Percentiles rank a stretch among this genome's conserved stretches.
Evolutionary conservation across 2,329 filamentous ascomycete genomes (phyloP).

Genomic region (Hymenotorrendiella dingleyae): DNA sequence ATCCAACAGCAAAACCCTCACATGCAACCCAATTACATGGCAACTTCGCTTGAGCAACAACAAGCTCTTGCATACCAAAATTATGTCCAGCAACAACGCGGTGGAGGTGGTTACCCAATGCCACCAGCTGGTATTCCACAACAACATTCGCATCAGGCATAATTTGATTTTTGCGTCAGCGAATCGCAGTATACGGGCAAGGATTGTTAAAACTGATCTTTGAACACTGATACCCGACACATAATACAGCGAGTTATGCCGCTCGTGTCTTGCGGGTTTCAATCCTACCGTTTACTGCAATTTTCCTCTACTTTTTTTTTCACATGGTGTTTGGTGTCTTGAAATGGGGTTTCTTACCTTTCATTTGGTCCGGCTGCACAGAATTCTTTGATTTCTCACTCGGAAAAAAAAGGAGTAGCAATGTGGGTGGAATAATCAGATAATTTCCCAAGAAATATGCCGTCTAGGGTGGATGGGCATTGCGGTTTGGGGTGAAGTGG

Average conservation of each 20-base stretch:
- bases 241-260: conserved; percentile 35
- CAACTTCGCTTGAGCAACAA: conserved; percentile 54
- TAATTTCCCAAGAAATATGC: conserved; percentile 15
- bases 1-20: conserved; percentile 56
- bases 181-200: conserved; percentile 21
- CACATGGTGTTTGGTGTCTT: conserved; percentile 29
- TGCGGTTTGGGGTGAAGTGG: neutral
- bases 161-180: conserved; percentile 28
- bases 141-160: conserved; percentile 76
- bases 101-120: conserved; percentile 72
- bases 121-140: conserved; percentile 73
- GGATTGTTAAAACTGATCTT: conserved; percentile 28
- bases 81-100: conserved; percentile 68
- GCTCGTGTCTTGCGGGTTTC: conserved; percentile 28
- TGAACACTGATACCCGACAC: conserved; percentile 52
- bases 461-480: conserved; percentile 4
- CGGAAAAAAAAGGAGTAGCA: conserved; percentile 17
- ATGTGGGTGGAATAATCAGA: conserved; percentile 21
- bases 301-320: conserved; percentile 17
- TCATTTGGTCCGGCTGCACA: conserved; percentile 13
- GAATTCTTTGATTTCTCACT: conserved; percentile 12
- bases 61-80: conserved; percentile 78
- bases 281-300: conserved; percentile 21
- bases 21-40: conserved; percentile 62
- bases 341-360: conserved; percentile 18